Evolutionary conservation across 352 stramenopile species (phyloP).

Genomic region (Phytopythium cucurbitacearum): DNA sequence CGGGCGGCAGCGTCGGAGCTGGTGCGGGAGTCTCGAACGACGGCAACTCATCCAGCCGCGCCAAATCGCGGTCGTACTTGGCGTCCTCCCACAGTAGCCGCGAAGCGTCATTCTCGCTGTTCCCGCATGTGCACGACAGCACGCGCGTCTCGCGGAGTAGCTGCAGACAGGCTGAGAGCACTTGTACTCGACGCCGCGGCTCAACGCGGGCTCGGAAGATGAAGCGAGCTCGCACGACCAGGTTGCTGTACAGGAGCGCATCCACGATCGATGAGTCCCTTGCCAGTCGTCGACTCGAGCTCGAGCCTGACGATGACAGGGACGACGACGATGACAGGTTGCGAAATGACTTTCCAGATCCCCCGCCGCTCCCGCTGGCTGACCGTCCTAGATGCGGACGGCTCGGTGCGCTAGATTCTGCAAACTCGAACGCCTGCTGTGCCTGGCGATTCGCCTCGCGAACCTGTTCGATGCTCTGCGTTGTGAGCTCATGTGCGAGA

Average conservation of each 20-base stretch:
- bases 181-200: slow-evolving; percentile 58
- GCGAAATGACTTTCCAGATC: slow-evolving; percentile 1
- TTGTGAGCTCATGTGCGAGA: slow-evolving; percentile 63
- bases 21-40: slow-evolving; percentile 50
- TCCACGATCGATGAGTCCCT: slow-evolving; percentile 70
- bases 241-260: slow-evolving; percentile 70
- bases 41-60: slow-evolving; percentile 53
- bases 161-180: slow-evolving; percentile 68
- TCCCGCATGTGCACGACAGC: slow-evolving; percentile 65
- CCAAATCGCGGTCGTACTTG: slow-evolving; percentile 65
- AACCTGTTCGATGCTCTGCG: slow-evolving; percentile 70
- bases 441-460: slow-evolving; percentile 41
- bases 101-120: slow-evolving; percentile 66
- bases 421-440: slow-evolving; percentile 25
- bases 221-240: slow-evolving; percentile 74
- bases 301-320: slow-evolving; percentile 7
- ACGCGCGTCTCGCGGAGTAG: slow-evolving; percentile 62
- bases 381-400: not conserved
- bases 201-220: slow-evolving; percentile 79
- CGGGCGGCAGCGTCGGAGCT: slow-evolving; percentile 4
- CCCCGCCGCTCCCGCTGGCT: slow-evolving; percentile 7
- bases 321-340: not conserved
- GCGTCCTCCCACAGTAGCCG: slow-evolving; percentile 65
- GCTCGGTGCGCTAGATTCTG: slow-evolving; percentile 3
- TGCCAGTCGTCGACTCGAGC: not conserved